Conservation (phyloP, 257 asterid genomes). For the Cinchona pubescens region DNA sequence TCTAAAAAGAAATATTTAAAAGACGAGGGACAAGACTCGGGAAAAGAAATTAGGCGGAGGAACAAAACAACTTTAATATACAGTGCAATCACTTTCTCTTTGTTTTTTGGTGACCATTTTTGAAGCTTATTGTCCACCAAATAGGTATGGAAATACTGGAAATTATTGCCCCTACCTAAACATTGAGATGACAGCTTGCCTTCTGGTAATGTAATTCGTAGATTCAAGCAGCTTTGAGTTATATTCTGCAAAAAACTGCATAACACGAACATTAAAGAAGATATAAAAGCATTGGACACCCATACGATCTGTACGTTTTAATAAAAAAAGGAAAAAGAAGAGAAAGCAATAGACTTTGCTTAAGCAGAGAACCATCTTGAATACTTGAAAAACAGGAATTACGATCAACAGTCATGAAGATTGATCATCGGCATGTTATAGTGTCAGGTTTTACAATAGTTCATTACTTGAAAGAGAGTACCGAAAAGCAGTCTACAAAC, state of each 20-base stretch:
- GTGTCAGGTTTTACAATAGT: neutral
- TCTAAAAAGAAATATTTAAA: neutral
- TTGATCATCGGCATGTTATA: neutral
- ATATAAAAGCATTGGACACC: neutral
- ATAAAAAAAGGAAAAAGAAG: neutral
- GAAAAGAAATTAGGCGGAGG: neutral
- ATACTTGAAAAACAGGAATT: neutral
- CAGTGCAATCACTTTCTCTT: neutral
- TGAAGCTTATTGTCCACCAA: neutral
- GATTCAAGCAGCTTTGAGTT: conserved; percentile 86
- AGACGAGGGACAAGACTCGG: neutral
- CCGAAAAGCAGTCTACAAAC: neutral
- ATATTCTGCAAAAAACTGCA: conserved; percentile 77
- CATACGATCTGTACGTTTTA: neutral
- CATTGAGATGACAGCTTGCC: conserved; percentile 90
- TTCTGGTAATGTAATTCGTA: conserved; percentile 74
- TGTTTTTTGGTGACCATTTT: neutral
- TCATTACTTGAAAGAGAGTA: neutral
- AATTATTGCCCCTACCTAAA: conserved; percentile 47
- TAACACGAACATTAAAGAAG: conserved; percentile 21
- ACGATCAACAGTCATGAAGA: neutral
- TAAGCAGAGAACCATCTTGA: neutral
- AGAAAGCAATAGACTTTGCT: neutral
- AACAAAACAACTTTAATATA: neutral
- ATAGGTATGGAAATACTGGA: conserved; percentile 11